Base-by-base conservation (phyloP, 1,284 basidiomycete genomes). In the Pseudozyma pruni region DNA sequence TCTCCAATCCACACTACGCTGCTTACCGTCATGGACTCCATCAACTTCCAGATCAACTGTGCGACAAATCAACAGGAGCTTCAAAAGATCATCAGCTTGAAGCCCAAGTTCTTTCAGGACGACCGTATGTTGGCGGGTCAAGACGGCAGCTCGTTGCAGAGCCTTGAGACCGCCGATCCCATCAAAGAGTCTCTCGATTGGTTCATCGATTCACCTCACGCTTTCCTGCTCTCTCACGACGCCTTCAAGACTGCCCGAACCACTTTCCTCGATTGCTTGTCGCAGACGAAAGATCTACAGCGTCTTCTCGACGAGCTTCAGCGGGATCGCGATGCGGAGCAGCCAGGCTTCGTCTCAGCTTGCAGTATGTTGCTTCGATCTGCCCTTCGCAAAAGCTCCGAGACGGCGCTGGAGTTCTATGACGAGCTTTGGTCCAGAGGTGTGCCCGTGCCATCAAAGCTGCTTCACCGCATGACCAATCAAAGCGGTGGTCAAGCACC, bases 361-460 rank as follows among this genome's bases (percentile, higher is more conserved):
- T 57, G 58, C 45, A 51, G 58, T 0, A 8, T 62, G 3, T 23
- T 69, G 38, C 49, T 69, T 19, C 66, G 66, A 23, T 49, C 66
- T 1, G 16, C 32, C 8, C 22, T 58, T 13, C 43, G 51, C 31
- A 46, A 33, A 10, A 46, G 49, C 32, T 17, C 45, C 8, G 51
- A 62, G 29, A 37, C 45, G 11, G 58, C 59, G 7, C 38, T 62
- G 11, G 46, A 50, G n/a, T 34, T 62, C 10, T 69, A 62, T 34
- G 54, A 69, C 16, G 59, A 58, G 9, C 19, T 69, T 16, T 68
- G 64, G 64, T 52, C 58, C n/a, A 47, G 53, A 13, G 64, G 49
- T 14, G 45, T 68, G 7, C 49, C 54, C 13, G 20, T 69, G n/a
- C 32, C 54, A 0, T 8, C 32, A 33, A 29, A 7, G 6, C 20